phyloP scores from a whole-genome alignment of 305 asterid species.

The Fraxinus floribunda region DNA sequence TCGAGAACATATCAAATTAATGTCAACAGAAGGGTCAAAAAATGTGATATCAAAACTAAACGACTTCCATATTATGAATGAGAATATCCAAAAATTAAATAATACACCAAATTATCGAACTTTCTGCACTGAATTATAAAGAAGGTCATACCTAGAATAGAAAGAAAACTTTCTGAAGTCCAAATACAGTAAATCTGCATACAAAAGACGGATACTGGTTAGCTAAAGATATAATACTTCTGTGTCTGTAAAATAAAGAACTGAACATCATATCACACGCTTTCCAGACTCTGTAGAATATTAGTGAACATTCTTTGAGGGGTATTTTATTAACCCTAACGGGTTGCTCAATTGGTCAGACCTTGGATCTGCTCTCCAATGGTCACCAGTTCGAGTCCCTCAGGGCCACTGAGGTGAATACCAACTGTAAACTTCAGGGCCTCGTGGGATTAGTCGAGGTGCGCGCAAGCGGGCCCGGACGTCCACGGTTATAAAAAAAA shows the following conservation, averaged over 20 bases:
- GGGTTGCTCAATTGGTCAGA: too few relatives aligned
- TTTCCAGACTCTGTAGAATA: neutral
- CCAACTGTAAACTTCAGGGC: too few relatives aligned
- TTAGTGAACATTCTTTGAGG: neutral
- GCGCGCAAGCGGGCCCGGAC: too few relatives aligned
- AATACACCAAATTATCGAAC: constrained; percentile 29
- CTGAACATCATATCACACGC: neutral
- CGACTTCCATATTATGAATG: constrained; percentile 24
- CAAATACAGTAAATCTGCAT: constrained; percentile 54
- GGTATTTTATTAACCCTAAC: too few relatives aligned
- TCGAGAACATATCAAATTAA: constrained; percentile 21
- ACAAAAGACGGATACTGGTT: constrained; percentile 12
- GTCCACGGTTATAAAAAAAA: too few relatives aligned
- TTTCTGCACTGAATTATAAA: constrained; percentile 35
- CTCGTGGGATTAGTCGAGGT: too few relatives aligned
- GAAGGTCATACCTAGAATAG: constrained; percentile 10
- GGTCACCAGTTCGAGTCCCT: too few relatives aligned
- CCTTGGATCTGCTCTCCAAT: too few relatives aligned
- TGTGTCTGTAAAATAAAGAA: neutral
- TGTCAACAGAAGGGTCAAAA: constrained; percentile 25
- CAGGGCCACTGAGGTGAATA: too few relatives aligned
- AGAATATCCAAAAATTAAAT: neutral
- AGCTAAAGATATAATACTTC: constrained; percentile 17
- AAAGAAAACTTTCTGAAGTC: constrained; percentile 35
- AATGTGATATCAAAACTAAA: constrained; percentile 25